Base-by-base conservation (phyloP, 2,329 filamentous ascomycete species). In the Amphichorda felina region DNA sequence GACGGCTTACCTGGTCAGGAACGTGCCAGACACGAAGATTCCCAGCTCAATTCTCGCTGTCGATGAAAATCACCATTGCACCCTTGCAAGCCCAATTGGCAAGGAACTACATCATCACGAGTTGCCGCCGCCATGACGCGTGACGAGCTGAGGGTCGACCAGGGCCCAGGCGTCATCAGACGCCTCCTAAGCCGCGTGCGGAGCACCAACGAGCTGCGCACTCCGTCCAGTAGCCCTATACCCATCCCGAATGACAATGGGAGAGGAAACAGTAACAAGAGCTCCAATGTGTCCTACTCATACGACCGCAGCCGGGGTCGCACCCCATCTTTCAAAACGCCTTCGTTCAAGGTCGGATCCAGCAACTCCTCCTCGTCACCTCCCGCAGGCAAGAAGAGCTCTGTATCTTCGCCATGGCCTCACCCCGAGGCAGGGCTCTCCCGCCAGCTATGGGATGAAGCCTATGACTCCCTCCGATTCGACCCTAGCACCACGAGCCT, bases 401-500 rank as follows among this genome's bases (percentile, higher is more conserved):
- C 24, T 8, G 28, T 27, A 6, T 38, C 35, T 8, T 31, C 34
- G 6, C 15, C 22, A 16, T 10, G 18, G 28, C 21, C 29, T 14
- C 30, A 33, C 16, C 26, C 35, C 10, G 41, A 47, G 5, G 44
- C 47, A 11, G 37, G 36, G 13, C 29, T 43, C 4, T 50, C 49
- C 15, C 40, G 55, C 26, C 45, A 48, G 16, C 43, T 59, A 11
- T 60, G 56, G 56, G 56, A 53, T 32, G 36, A 48, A 13, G 56
- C 53, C 4, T 60, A 60, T 35, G 50, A 57, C 33, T 34, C 41
- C 2, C 45, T 60, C 11, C 48, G 54, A 21, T 47, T 52, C 31
- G 47, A 50, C 9, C 41, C 45, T 10, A 43, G 44, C 21, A 51
- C 51, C 10, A 37, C 48, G 6, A 50, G 46, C 7, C 49, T 60